Base-by-base conservation (phyloP, 345 rosid genomes). In the Aethionema arabicum region DNA sequence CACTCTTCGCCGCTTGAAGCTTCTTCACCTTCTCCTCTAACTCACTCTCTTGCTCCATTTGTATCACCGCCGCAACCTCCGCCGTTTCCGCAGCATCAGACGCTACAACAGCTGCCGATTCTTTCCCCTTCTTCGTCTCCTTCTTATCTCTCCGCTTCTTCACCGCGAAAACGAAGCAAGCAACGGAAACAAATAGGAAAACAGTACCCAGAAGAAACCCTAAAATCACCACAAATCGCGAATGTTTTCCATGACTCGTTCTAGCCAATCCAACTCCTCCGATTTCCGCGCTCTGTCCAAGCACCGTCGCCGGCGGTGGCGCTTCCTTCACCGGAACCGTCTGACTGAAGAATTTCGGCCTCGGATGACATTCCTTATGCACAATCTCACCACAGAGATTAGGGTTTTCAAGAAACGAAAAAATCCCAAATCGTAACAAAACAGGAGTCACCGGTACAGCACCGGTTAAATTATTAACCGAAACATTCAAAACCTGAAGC, bases 331-430 rank as follows among this genome's bases (percentile, higher is more conserved):
- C 68, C 5, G 77, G 57, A 31, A 78, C 16, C 0, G 88, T 63
- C 3, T 80, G 77, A 10, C 66, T 74, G 55, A 92, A 92, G 70
- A 92, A 92, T 3, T 82, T 86, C 2, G 95, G 65, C 33, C 79
- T 56, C 0, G 83, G 86, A 38, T 32, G 73, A 74, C 96, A 86
- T 66, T 86, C 93, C 52, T 79, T 88, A 80, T 85, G 80, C 11
- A 92, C 68, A 38, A 92, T 92, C 87, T 85, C 88, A 32, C 96
- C 98, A 68, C 96, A 92, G 30, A 92, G 90, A 41, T 77, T 73
- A 4, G 93, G 95, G 76, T 89, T 89, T 56, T 61, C 55, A 9
- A 70, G 68, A 63, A 86, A 92, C 3, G 95, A 83, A 0, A 87
- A 79, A 42, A 70, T 50, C 0, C 73, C 83, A 73, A 91, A 88